These are phyloP conservation scores for Yamadazyma oceani DNA, from an alignment of 1,139 yeast genomes.

Conservation along the genomic window DNA sequence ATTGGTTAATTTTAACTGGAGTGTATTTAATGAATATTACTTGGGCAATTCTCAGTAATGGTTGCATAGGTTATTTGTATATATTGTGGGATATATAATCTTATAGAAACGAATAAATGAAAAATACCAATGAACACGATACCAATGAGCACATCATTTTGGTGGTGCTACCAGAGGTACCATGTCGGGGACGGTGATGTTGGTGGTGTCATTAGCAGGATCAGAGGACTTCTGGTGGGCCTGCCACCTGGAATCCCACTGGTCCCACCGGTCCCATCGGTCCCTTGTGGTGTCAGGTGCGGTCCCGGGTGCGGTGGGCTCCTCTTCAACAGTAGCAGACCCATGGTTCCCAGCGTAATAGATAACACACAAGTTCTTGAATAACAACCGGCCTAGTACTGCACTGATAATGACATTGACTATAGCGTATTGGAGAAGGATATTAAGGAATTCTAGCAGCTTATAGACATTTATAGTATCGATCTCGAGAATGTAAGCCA, in stretches of 20 bases:
- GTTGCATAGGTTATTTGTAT: too few relatives aligned
- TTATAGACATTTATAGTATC: constrained; percentile 9
- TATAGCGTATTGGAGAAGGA: constrained; percentile 22
- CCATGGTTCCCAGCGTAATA: too few relatives aligned
- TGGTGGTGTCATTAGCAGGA: constrained; percentile 2
- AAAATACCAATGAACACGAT: too few relatives aligned
- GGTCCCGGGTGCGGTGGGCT: too few relatives aligned
- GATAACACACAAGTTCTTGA: not conserved
- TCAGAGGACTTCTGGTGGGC: too few relatives aligned
- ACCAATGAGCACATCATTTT: too few relatives aligned
- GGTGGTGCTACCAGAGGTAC: too few relatives aligned
- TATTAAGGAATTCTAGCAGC: constrained; percentile 8
- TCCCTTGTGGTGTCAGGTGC: too few relatives aligned
- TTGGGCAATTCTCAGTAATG: not conserved
- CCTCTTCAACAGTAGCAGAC: too few relatives aligned
- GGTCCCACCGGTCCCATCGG: too few relatives aligned
- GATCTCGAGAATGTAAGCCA: constrained; percentile 17
- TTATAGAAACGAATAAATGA: constrained; percentile 3
- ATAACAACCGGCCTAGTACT: constrained; percentile 16
- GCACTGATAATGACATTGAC: constrained; percentile 25
- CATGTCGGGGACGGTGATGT: constrained; percentile 2
- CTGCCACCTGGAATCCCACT: too few relatives aligned
- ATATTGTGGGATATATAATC: too few relatives aligned
- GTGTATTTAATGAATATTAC: constrained; percentile 63
- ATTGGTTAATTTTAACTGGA: constrained; percentile 70